Conservation (phyloP, 2,329 filamentous ascomycete genomes). For the Xylaria sp. region DNA sequence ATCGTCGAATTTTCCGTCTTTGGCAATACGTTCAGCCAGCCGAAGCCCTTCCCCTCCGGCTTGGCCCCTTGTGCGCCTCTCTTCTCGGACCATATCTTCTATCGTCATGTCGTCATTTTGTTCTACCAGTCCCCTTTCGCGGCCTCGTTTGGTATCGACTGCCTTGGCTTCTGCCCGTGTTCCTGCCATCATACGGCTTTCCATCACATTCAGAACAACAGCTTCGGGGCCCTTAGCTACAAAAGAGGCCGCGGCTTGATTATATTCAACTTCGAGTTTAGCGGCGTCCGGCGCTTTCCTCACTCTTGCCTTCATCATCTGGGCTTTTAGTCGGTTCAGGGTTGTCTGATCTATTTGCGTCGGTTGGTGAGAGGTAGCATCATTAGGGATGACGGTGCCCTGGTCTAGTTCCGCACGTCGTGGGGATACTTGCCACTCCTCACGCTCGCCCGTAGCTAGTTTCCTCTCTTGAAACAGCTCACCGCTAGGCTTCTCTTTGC, state of each 20-base stretch:
- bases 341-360: conserved; percentile 74
- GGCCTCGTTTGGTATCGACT: conserved; percentile 79
- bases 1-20: conserved; percentile 88
- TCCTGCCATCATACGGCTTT: conserved; percentile 86
- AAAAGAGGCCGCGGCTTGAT: conserved; percentile 70
- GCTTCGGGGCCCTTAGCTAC: conserved; percentile 64
- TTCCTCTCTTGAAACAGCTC: conserved; percentile 81
- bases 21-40: conserved; percentile 90
- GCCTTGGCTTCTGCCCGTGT: conserved; percentile 74
- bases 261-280: conserved; percentile 83
- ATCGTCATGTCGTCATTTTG: conserved; percentile 96
- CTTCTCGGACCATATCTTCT: conserved; percentile 96
- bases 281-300: conserved; percentile 76
- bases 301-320: conserved; percentile 95
- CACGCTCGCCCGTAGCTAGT: conserved; percentile 58
- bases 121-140: conserved; percentile 81
- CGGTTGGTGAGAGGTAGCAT: conserved; percentile 51
- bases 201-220: conserved; percentile 84
- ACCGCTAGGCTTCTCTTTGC: conserved; percentile 85
- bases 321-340: conserved; percentile 87
- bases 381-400: conserved; percentile 63
- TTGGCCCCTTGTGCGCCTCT: conserved; percentile 81
- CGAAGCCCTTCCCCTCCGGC: conserved; percentile 79
- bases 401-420: conserved; percentile 52
- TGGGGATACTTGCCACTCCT: conserved; percentile 42